Evolutionary conservation across 2,329 filamentous ascomycete genomes (phyloP), one percentile per base, ranked within the genome.

Genomic region (Fusarium mexicanum): DNA sequence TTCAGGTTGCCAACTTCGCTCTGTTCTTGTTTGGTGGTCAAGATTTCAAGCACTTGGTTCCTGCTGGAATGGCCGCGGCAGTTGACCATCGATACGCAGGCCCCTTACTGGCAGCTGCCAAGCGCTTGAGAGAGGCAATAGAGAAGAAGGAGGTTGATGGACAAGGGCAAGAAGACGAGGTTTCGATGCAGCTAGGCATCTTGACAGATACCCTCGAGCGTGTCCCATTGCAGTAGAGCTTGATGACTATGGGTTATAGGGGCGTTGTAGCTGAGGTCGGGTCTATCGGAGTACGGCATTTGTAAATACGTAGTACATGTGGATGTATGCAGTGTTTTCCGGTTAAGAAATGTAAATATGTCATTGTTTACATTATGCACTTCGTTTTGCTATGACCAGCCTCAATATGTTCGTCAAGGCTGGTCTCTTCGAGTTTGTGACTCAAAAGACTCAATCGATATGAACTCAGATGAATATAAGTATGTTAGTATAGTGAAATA

Each of bases 1-100:
- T 91, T 70, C 89, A 91, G 73, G 87, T 87, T 1, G 87, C 87
- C 66, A 92, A 91, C 75, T 91, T 92, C 79, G 86, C 87, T 13
- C 85, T 89, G 60, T 89, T 91, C 73, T 80, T 91, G 26, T 87
- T 88, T 76, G 81, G 82, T 8, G 83, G 85, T 13, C 79, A 82
- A 41, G 81, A 80, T 26, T 87, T 85, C 78, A 82, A 80, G 62
- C 81, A 86, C 50, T 78, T 91, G 11, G 84, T 90, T 16, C 90
- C 90, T 3, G 82, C 81, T 5, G 88, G 88, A 2, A 89, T 91
- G 87, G 85, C 86, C 2, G 84, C 86, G 14, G 87, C 89, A 2
- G 87, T 91, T 29, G 87, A 89, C 78, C 86, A 90, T 75, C 83
- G 90, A 37, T 92, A 90, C 78, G 83, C 89, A 5, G 84, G 86